Base-by-base conservation (phyloP, 2,329 filamentous ascomycete species). In the Lecanosticta acicola region DNA sequence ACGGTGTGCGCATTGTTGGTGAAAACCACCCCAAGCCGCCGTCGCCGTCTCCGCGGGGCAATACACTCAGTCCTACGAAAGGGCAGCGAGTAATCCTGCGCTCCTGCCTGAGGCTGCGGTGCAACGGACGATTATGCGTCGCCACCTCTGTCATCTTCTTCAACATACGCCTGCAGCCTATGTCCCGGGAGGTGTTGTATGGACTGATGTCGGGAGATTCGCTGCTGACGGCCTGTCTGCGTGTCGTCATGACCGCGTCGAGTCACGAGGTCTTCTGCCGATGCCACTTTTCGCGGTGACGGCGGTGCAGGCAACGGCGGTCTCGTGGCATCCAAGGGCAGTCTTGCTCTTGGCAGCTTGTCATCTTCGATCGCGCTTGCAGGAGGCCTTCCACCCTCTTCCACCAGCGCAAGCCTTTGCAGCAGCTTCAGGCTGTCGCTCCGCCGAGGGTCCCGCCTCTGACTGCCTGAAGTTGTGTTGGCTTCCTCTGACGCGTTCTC, bases 151-250 rank as follows among this genome's bases (percentile, higher is more conserved):
- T 41, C 50, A 29, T 48, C 46, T 48, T 53, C 51, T 43, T 61
- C 58, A 14, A 58, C 57, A 48, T 58, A 60, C 18, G 59, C 47
- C 49, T 61, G 57, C 20, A 54, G 40, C n/a, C 41, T 34, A 13
- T 43, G 32, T 37, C 49, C 43, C 34, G 45, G 42, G 14, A 56
- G 41, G 17, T 54, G 46, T 39, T 55, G 51, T 54, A 55, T 49
- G 13, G 51, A 50, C 34, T 45, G 49, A 41, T 52, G 42, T 43
- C 48, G 48, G 4, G 45, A 34, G 5, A 54, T 38, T 16, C 33
- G 41, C 13, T 32, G 39, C 26, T 32, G 47, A 45, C 35, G 39
- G n/a, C 35, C 20, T 16, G 39, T 18, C 26, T 42, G 39, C 35
- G 20, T 19, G n/a, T 19, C 26, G 21, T 38, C 29, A 18, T 24